Evolutionary conservation across 495 filamentous ascomycete species (phyloP), one percentile per base, ranked within the genome.

Genomic region (Penicillium desertorum): DNA sequence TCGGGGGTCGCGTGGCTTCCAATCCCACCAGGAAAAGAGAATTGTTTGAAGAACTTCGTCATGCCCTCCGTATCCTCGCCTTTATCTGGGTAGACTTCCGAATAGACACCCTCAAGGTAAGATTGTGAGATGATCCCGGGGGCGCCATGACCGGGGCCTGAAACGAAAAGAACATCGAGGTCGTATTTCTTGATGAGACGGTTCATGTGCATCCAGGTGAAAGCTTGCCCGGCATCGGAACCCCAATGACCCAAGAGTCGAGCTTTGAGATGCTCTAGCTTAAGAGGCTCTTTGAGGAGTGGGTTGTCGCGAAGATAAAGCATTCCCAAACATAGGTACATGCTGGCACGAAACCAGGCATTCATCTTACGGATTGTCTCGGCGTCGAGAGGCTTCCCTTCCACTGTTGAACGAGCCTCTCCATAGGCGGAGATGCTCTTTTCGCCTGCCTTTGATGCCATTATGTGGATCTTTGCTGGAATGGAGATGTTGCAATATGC

Each of bases 121-220:
- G 83, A 80, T 62, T 88, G 86, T 9, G 84, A 86, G 22, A 90
- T 72, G 27, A 89, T 79, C 0, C 81, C 86, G 0, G 87, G 86
- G 11, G 86, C 87, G 45, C 87, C 87, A 60, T 90, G 87, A 50
- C 87, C 87, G 14, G 87, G 86, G 10, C 87, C 87, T 11, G 85
- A 88, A 51, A 90, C 70, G 67, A 86, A 89, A 57, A 89, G 77
- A 19, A 81, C 76, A 62, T 89, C 81, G 51, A 90, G 72, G 56
- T 87, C 79, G 63, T 89, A 89, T 68, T 89, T 89, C 66, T 83
- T 88, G 76, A 89, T 88, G 27, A 89, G 77, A 47, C 86, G 81
- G 73, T 89, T 89, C 81, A 88, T 86, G 70, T 90, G 87, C 71
- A 88, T 86, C 74, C 84, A 89, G 27, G 86, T 87, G 71, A 90